Evolutionary conservation across 371 early-diverging fungal species (phyloP).

Genomic region (Lichtheimia ornata): DNA sequence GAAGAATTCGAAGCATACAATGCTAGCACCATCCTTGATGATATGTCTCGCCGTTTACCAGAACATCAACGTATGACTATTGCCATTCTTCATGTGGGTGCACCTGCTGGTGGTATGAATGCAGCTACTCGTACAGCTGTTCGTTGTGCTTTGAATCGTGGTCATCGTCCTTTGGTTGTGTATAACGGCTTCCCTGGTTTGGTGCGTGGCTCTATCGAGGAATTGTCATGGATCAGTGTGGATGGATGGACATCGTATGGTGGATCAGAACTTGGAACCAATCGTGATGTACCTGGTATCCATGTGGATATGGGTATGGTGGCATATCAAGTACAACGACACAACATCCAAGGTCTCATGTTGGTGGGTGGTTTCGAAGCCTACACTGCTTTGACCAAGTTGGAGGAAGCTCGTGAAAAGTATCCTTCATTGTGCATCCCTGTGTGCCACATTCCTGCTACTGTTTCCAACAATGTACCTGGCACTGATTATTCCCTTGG

Average conservation of each 20-base stretch:
- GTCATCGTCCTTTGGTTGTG: conserved; percentile 84
- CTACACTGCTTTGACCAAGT: conserved; percentile 74
- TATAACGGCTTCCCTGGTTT: conserved; percentile 97
- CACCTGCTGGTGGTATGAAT: conserved; percentile 99
- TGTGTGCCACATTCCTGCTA: conserved; percentile 94
- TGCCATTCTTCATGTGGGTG: conserved; percentile 94
- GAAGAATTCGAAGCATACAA: conserved; percentile 67
- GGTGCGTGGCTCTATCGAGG: conserved; percentile 73
- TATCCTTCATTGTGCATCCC: conserved; percentile 93
- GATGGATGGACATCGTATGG: conserved; percentile 91
- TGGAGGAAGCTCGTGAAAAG: conserved; percentile 69
- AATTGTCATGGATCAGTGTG: conserved; percentile 85
- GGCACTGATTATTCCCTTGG: conserved; percentile 98
- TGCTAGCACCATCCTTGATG: conserved; percentile 49
- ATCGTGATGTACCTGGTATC: conserved; percentile 83
- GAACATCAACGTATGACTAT: conserved; percentile 71
- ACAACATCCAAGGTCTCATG: conserved; percentile 86
- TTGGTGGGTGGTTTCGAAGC: conserved; percentile 97
- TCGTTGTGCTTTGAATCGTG: conserved; percentile 84
- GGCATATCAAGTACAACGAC: conserved; percentile 91
- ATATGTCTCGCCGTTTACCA: conserved; percentile 31
- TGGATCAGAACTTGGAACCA: conserved; percentile 96
- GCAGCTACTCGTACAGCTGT: conserved; percentile 92
- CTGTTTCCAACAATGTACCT: conserved; percentile 98
- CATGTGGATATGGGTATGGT: conserved; percentile 79